Evolutionary conservation across 352 stramenopile genomes (phyloP), one percentile per base, ranked within the genome.

Genomic region (Phytophthora lateralis): DNA sequence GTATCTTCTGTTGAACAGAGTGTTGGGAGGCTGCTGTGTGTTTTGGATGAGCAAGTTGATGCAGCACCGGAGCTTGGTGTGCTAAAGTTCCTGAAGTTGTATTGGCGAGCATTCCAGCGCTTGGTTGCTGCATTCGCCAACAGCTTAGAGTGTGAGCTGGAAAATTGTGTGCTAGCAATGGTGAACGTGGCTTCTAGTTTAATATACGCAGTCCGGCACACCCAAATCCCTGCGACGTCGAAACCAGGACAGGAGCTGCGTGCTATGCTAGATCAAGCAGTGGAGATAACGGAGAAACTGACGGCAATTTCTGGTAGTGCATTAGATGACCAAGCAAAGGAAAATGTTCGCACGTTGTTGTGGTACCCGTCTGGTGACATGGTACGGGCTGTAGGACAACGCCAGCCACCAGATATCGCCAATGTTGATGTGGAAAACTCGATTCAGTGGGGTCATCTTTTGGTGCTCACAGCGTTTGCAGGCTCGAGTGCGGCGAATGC

Each of bases 101-200:
- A 81, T 34, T 77, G 80, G 69, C 70, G 78, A 14, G 81, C 76
- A 15, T 86, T 90, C 51, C 76, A 89, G 49, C 78, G 81, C 15
- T 73, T 89, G 34, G 71, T 85, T 17, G 37, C 71, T 6, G 43
- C 57, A 20, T 79, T 74, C 34, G 32, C 60, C 4, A 44, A 47
- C n/a, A 51, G 17, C 14, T 43, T 81, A 26, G 67, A 69, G 24
- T 66, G 48, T 6, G 51, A 82, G 47, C 37, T 85, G n/a, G 73
- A 85, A 26, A 72, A 71, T 39, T 72, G 71, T 18, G 58, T 85
- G 3, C 34, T 82, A 47, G 60, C 60, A 12, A 21, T 74, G 41
- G 73, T 81, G 3, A 82, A 85, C 30, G 69, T 79, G 18, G 69
- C 68, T 12, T 66, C 71, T 0, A 71, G 43, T 62, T 63, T 84